Base-by-base conservation (phyloP, 2,329 filamentous ascomycete genomes). In the Nigrospora oryzae region DNA sequence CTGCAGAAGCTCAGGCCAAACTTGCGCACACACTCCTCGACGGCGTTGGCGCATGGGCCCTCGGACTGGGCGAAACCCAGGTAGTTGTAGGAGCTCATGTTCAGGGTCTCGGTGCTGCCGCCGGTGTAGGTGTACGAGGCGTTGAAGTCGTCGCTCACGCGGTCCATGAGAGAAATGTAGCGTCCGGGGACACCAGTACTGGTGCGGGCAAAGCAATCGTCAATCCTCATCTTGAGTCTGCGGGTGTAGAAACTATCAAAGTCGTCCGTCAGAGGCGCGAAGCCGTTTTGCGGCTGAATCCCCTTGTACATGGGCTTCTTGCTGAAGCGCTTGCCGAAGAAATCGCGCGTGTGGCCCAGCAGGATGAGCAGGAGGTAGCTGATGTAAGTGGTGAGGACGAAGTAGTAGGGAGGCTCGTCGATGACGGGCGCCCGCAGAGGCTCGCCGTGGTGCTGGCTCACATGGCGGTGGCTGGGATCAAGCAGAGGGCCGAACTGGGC, bases 41-140 rank as follows among this genome's bases (percentile, higher is more conserved):
- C 88, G 13, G 87, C 84, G 63, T 97, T 91, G 39, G 93, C 93
- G 61, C 93, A 98, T 36, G 93, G 91, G 11, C 93, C 93, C 53
- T 97, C 90, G 0, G 93, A 96, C 65, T 98, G 93, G 42, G 93
- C 93, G 58, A 98, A 98, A 37, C 93, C 93, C 19, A 98, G 86
- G 63, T 98, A 98, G 68, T 98, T 98, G 77, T 98, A 98, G 1
- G 93, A 98, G 71, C 91, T 96, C 84, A 98, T 86, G 69, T 98
- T 98, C 57, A 98, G 73, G 0, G 93, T 97, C 66, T 98, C 89
- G 1, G 91, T 97, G 47, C 81, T 84, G 40, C 89, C 95, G 46
- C 93, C 93, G 2, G 87, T 90, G 65, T 89, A 83, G 62, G 86
- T 80, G 72, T 95, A 98, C 47, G 85, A 84, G 58, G 84, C 77